Conservation (phyloP, 2,329 filamentous ascomycete genomes). For the Neocatenulostroma microsporum region DNA sequence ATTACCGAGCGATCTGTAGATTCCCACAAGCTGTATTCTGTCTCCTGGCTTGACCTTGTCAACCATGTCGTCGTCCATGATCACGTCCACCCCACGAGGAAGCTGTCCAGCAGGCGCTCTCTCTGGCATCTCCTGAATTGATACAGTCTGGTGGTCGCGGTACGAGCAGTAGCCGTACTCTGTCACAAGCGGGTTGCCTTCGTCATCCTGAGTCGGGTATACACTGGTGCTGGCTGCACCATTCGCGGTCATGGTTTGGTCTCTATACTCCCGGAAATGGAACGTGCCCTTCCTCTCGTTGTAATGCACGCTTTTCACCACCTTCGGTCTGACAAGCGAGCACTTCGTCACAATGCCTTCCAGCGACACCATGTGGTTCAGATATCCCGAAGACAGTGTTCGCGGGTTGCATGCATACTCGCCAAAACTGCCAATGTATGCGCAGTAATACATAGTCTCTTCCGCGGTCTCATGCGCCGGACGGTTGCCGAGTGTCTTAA, state of each 20-base stretch:
- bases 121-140: constrained; percentile 99
- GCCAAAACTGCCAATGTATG: constrained; percentile 94
- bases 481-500: constrained; percentile 68
- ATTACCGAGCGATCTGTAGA: constrained; percentile 89
- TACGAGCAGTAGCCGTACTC: constrained; percentile 96
- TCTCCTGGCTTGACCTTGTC: constrained; percentile 94
- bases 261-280: constrained; percentile 80
- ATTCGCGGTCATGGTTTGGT: constrained; percentile 92
- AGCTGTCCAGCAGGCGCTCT: constrained; percentile 90
- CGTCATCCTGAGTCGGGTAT: constrained; percentile 87
- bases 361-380: constrained; percentile 95
- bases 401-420: constrained; percentile 91
- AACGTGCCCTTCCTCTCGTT: constrained; percentile 82
- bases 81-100: constrained; percentile 89
- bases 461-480: constrained; percentile 67
- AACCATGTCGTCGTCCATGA: constrained; percentile 92
- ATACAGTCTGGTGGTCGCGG: constrained; percentile 93
- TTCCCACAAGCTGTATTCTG: constrained; percentile 91
- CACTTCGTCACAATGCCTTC: constrained; percentile 97
- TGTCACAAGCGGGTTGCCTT: constrained; percentile 85
- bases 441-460: constrained; percentile 85
- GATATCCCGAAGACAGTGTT: constrained; percentile 76
- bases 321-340: constrained; percentile 88
- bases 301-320: constrained; percentile 97
- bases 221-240: constrained; percentile 83